A percentile compares a stretch with the other conserved stretches of the same genome.
These are phyloP conservation scores for Phytophthora nicotianae DNA, from an alignment of 352 stramenopile species.

Conservation along the genomic window DNA sequence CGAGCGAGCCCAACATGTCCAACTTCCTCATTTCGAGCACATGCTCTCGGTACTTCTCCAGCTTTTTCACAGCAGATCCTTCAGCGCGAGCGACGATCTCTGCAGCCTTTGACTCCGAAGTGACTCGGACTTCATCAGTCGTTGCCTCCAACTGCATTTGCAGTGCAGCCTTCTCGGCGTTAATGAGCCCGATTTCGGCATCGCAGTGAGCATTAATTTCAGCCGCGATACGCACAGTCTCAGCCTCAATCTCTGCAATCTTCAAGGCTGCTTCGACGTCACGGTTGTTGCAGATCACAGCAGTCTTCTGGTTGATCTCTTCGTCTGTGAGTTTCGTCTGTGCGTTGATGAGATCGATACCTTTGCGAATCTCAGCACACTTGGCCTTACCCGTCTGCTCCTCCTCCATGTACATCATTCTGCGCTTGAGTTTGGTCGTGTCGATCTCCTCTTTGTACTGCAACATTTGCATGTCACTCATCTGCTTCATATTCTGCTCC, in stretches of 20 bases:
- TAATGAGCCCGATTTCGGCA: conserved; percentile 44
- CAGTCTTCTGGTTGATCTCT: conserved; percentile 48
- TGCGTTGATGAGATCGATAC: conserved; percentile 51
- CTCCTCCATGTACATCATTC: conserved; percentile 68
- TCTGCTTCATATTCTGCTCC: conserved; percentile 82
- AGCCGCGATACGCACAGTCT: conserved; percentile 47
- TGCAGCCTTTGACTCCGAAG: conserved; percentile 37
- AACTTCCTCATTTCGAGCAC: conserved; percentile 49
- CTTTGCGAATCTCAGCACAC: conserved; percentile 58
- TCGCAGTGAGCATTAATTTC: conserved; percentile 49
- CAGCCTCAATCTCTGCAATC: conserved; percentile 52
- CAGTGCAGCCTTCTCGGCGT: conserved; percentile 42
- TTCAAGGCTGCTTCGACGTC: conserved; percentile 42
- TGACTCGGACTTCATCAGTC: conserved; percentile 35
- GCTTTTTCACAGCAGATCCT: conserved; percentile 42
- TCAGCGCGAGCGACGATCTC: conserved; percentile 50
- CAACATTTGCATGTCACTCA: conserved; percentile 79
- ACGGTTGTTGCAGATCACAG: conserved; percentile 49
- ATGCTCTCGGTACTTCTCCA: conserved; percentile 44
- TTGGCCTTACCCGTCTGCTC: conserved; percentile 60
- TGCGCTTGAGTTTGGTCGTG: conserved; percentile 58
- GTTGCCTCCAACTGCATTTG: conserved; percentile 45
- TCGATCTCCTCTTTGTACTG: conserved; percentile 62
- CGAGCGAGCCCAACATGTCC: conserved; percentile 41
- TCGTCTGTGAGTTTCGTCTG: conserved; percentile 47